These are phyloP conservation scores for Leucaena leucocephala DNA, from an alignment of 306 rosid species.

Conservation along the genomic window DNA sequence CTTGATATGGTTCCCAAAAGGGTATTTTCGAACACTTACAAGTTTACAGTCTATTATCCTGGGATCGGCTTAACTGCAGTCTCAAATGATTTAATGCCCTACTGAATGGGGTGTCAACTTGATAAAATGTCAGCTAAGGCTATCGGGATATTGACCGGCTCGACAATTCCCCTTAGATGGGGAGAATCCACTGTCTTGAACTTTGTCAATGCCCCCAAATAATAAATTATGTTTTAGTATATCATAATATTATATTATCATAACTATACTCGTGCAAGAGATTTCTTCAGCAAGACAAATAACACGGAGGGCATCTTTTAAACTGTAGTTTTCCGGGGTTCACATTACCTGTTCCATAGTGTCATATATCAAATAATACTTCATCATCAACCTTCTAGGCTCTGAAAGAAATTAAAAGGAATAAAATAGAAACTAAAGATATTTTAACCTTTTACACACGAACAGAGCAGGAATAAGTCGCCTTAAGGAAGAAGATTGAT, in stretches of 20 bases:
- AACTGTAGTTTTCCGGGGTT: no score
- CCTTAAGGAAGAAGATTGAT: slow-evolving; percentile 26
- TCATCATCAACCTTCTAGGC: slow-evolving; percentile 94
- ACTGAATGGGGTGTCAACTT: slow-evolving; percentile 55
- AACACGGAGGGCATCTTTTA: no score
- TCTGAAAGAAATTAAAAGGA: slow-evolving; percentile 47
- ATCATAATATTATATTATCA: slow-evolving; percentile 10
- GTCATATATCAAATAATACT: slow-evolving; percentile 88
- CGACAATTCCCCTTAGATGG: no score
- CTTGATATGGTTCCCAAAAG: slow-evolving; percentile 86
- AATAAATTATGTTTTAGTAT: slow-evolving; percentile 22
- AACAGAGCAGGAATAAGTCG: slow-evolving; percentile 8
- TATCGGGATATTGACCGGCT: no score
- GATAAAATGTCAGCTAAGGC: no score
- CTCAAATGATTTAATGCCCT: slow-evolving; percentile 78
- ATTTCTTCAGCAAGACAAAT: slow-evolving; percentile 83
- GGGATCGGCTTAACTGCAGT: slow-evolving; percentile 85
- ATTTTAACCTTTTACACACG: slow-evolving; percentile 25
- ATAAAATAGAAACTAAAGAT: slow-evolving; percentile 32
- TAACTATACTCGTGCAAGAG: slow-evolving; percentile 61
- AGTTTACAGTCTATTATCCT: slow-evolving; percentile 74
- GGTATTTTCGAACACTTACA: slow-evolving; percentile 87
- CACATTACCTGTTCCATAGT: slow-evolving; percentile 67
- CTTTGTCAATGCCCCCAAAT: slow-evolving; percentile 32
- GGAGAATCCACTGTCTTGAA: not conserved